Conservation (phyloP, 1,284 basidiomycete genomes). For the Blastosporella zonata region DNA sequence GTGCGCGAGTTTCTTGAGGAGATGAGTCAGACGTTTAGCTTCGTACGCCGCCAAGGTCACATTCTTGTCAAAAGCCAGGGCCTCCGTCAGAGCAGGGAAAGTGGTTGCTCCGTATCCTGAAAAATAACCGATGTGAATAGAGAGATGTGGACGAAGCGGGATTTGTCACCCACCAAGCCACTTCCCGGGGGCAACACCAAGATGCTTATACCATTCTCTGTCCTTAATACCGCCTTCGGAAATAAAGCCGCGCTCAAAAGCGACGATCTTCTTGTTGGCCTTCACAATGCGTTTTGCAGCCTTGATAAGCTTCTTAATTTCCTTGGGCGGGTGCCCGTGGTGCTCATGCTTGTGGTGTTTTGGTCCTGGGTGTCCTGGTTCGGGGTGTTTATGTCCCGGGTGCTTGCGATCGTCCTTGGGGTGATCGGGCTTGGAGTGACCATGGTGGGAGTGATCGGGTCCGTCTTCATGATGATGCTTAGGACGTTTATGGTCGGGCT, state of each 20-base stretch:
- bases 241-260: conserved; percentile 87
- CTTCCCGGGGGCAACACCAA: conserved; percentile 87
- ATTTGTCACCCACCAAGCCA: conserved; percentile 65
- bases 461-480: too few relatives aligned
- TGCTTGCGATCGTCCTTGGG: not conserved
- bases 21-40: conserved; percentile 54
- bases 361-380: not conserved
- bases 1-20: conserved; percentile 54
- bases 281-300: conserved; percentile 60
- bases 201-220: conserved; percentile 81
- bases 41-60: conserved; percentile 60
- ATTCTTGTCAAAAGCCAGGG: conserved; percentile 70
- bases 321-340: conserved; percentile 18
- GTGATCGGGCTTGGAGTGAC: not conserved
- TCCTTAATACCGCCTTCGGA: conserved; percentile 72
- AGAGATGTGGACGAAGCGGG: conserved; percentile 5
- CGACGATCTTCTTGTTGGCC: conserved; percentile 70
- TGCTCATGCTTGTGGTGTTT: conserved; percentile 1
- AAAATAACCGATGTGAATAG: not conserved
- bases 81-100: conserved; percentile 81
- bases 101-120: conserved; percentile 85
- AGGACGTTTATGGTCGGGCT: too few relatives aligned
- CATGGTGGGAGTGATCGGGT: too few relatives aligned
- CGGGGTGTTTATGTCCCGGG: not conserved
- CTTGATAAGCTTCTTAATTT: conserved; percentile 49